Conservation (phyloP, 805 yeast genomes). For the Candida palmyrensis region DNA sequence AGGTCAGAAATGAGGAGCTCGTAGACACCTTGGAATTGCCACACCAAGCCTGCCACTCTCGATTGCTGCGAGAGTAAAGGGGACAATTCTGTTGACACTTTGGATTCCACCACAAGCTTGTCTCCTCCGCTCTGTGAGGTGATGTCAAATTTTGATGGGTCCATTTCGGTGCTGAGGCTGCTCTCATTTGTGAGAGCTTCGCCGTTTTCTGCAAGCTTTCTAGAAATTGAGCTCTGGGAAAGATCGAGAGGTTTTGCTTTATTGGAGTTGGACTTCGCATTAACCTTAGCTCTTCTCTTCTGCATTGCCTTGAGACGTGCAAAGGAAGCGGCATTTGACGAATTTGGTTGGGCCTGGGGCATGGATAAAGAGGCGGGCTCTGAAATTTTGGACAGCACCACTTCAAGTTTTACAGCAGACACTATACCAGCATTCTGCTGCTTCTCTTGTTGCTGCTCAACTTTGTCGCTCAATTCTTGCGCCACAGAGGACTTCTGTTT, state of each 20-base stretch:
- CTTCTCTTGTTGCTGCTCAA: constrained; percentile 1
- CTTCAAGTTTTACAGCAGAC: constrained; percentile 1
- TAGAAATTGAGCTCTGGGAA: constrained; percentile 64
- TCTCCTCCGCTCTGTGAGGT: constrained; percentile 78
- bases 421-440: neutral
- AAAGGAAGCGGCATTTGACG: constrained; percentile 36
- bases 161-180: constrained; percentile 27
- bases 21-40: constrained; percentile 94
- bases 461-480: neutral
- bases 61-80: constrained; percentile 69
- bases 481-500: constrained; percentile 1
- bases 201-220: constrained; percentile 44
- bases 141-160: constrained; percentile 46
- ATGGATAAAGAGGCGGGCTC: constrained; percentile 2
- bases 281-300: constrained; percentile 78
- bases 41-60: constrained; percentile 67
- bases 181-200: constrained; percentile 19
- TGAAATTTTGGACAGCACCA: neutral
- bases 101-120: constrained; percentile 80
- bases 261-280: constrained; percentile 46
- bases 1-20: constrained; percentile 75
- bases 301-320: constrained; percentile 93
- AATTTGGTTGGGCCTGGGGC: too few relatives aligned
- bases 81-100: constrained; percentile 55
- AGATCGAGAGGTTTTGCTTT: constrained; percentile 55